Evolutionary conservation across 768 basidiomycete genomes (phyloP), one percentile per base, ranked within the genome.

Genomic region (Rhizopogon salebrosus): DNA sequence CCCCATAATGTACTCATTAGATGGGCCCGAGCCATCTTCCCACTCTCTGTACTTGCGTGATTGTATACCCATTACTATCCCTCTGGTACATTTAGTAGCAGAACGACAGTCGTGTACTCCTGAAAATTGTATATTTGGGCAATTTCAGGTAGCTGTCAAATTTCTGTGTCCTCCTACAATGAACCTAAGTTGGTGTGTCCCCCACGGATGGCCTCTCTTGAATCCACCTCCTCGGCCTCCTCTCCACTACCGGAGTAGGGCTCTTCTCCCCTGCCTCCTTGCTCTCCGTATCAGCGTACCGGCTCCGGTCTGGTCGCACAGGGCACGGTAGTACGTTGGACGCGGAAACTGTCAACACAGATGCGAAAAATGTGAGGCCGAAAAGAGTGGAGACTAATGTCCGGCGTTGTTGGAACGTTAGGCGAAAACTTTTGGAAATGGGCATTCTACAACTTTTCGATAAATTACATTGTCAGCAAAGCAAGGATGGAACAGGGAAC

Each of bases 251-350:
- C 31, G 75, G 73, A 31, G 62, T 54, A 22, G 56, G 51, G 42
- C 49, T 57, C 54, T 49, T 48, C 54, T 68, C 60, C 49, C 61
- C 64, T 39, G 62, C 52, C 54, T 59, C 59, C 51, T n/a, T n/a
- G n/a, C 60, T 60, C 24, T 74, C 75, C 42, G 71, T 73, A 59
- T 90, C 89, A 40, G 83, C 75, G 57, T 79, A 84, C 24, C 85
- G 80, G 51, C 61, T 72, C 59, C 80, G 78, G 54, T 79, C 71
- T 39, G 75, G 71, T 49, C 82, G 79, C n/a, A 82, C 88, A 7
- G 90, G 90, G 61, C 91, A 92, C 49, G 90, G 89, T 29, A 92
- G 72, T 37, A 91, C 73, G 63, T 79, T 82, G 20, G 89, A 90
- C 22, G 87, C 87, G 11, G 86, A 85, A 16, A 93, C 90, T 49